Percentiles rank a stretch among this genome's conserved stretches.
Evolutionary conservation across 345 rosid species (phyloP).

Genomic region (Rhodamnia rubescens): DNA sequence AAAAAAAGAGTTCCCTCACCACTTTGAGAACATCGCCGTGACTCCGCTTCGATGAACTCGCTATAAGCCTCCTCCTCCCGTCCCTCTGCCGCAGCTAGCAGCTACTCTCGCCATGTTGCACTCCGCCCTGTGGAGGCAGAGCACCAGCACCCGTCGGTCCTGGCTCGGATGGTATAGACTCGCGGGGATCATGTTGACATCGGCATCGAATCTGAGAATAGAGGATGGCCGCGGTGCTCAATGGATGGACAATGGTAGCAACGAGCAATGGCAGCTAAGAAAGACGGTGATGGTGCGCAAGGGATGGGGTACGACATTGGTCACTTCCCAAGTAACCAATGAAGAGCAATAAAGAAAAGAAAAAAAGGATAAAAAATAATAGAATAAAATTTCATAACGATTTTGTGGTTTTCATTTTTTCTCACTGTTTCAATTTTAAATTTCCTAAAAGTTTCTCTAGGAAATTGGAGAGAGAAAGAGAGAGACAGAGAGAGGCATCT

Average conservation of each 20-base stretch:
- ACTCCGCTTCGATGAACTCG: no score
- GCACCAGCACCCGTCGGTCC: slow-evolving; percentile 21
- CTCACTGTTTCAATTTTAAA: no score
- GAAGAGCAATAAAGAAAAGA: no score
- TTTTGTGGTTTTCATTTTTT: no score
- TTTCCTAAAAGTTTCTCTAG: no score
- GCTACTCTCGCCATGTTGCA: slow-evolving; percentile 57
- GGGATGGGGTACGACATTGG: neutral
- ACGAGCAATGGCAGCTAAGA: neutral
- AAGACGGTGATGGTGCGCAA: neutral
- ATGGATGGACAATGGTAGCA: neutral
- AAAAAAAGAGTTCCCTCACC: no score
- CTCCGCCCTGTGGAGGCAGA: slow-evolving; percentile 46
- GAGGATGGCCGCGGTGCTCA: neutral
- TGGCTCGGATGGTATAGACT: slow-evolving; percentile 31
- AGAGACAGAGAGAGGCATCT: no score
- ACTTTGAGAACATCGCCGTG: no score
- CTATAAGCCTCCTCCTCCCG: neutral
- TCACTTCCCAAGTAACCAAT: no score
- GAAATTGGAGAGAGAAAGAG: no score
- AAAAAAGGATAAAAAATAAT: no score
- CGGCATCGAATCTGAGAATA: neutral
- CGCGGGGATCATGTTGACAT: slow-evolving; percentile 19
- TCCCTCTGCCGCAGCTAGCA: slow-evolving; percentile 11
- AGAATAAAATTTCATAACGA: no score